A percentile compares a stretch with the other conserved stretches of the same genome.
Conservation (phyloP, 768 basidiomycete species). For the Suillus hirtellus region DNA sequence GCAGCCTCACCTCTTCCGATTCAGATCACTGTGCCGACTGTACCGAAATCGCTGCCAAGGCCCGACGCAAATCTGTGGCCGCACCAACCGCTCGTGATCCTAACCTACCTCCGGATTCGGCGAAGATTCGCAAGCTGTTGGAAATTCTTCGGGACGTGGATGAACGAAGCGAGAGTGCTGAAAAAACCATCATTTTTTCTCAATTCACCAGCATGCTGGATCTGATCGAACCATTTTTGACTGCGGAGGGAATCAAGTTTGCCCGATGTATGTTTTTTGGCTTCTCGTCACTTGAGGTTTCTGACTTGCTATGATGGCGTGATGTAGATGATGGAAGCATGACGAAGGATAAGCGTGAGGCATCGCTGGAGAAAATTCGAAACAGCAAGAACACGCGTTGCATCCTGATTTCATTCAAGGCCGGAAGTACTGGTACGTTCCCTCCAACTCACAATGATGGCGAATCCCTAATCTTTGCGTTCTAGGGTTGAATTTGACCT, state of each 20-base stretch:
- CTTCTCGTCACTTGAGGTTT: slow-evolving; percentile 5
- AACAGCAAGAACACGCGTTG: slow-evolving; percentile 57
- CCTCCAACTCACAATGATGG: background rate
- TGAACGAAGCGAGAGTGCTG: slow-evolving; percentile 51
- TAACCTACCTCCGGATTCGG: slow-evolving; percentile 64
- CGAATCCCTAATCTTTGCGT: slow-evolving; percentile 2
- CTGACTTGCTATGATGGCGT: slow-evolving; percentile 12
- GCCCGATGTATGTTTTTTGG: slow-evolving; percentile 73
- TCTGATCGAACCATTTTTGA: slow-evolving; percentile 83
- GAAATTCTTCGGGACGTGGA: slow-evolving; percentile 69
- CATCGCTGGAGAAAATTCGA: slow-evolving; percentile 71
- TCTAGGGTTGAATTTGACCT: slow-evolving; percentile 83
- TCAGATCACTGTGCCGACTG: slow-evolving; percentile 61
- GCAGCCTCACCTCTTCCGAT: slow-evolving; percentile 17
- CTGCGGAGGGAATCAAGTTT: slow-evolving; percentile 62
- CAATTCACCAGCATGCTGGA: slow-evolving; percentile 91
- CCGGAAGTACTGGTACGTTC: slow-evolving; percentile 81
- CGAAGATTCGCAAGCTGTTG: slow-evolving; percentile 86
- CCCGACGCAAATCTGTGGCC: slow-evolving; percentile 38
- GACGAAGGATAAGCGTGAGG: slow-evolving; percentile 73
- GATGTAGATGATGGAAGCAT: slow-evolving; percentile 85
- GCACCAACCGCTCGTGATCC: slow-evolving; percentile 25
- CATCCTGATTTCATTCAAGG: slow-evolving; percentile 96
- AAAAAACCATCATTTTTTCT: slow-evolving; percentile 97
- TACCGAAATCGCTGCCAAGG: slow-evolving; percentile 49